Conservation (phyloP, 2,329 filamentous ascomycete genomes). For the Didymella arachidicola region DNA sequence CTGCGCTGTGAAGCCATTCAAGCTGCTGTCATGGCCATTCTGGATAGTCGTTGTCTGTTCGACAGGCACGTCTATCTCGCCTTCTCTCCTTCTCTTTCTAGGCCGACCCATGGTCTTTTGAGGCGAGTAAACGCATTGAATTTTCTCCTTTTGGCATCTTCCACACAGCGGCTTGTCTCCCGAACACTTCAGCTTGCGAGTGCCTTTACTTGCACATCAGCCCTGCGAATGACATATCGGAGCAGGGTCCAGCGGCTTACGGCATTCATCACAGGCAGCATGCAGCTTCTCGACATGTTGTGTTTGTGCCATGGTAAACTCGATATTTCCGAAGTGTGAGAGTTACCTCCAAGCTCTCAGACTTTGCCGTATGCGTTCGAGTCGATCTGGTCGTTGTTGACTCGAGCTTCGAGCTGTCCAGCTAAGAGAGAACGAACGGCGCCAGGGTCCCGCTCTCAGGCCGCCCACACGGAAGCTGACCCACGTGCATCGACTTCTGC, state of each 20-base stretch:
- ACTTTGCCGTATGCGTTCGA: background rate
- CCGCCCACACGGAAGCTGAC: slow-evolving; percentile 6
- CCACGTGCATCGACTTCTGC: background rate
- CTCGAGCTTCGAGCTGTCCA: slow-evolving; percentile 6
- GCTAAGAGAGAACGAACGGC: slow-evolving; percentile 5
- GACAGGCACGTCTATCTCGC: slow-evolving; percentile 17
- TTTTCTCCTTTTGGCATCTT: slow-evolving; percentile 53
- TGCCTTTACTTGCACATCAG: slow-evolving; percentile 41
- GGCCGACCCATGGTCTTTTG: slow-evolving; percentile 61
- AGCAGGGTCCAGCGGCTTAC: slow-evolving; percentile 34
- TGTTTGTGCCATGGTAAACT: slow-evolving; percentile 25
- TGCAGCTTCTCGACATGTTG: slow-evolving; percentile 39
- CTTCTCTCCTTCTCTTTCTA: slow-evolving; percentile 55
- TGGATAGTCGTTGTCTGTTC: background rate
- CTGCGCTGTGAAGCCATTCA: slow-evolving; percentile 11
- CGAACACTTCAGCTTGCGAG: slow-evolving; percentile 60
- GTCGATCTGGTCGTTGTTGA: slow-evolving; percentile 3
- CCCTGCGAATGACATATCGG: background rate
- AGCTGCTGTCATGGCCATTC: background rate
- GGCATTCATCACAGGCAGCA: slow-evolving; percentile 48
- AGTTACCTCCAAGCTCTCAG: no score
- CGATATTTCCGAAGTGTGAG: no score
- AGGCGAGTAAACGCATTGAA: slow-evolving; percentile 56
- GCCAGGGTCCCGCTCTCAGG: slow-evolving; percentile 4
- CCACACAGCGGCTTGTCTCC: slow-evolving; percentile 53